Evolutionary conservation across 345 rosid species (phyloP).

Genomic region (Rhodomyrtus tomentosa): DNA sequence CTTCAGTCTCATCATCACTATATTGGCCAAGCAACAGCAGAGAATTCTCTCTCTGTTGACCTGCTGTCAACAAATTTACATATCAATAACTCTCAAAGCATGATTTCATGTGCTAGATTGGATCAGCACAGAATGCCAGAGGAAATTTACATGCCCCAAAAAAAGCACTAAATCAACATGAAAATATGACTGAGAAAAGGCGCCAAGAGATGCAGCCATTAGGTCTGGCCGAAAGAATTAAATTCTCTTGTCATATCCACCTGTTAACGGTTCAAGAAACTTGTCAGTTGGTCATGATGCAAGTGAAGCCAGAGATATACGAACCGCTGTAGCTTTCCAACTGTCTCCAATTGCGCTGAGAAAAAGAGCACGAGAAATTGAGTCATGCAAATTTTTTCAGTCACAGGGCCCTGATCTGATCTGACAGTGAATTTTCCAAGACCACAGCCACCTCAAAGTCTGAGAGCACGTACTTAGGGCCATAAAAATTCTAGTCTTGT

Average conservation of each 20-base stretch:
- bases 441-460: conserved; percentile 67
- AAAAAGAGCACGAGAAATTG: conserved; percentile 46
- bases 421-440: conserved; percentile 51
- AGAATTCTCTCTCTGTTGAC: conserved; percentile 63
- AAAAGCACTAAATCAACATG: not conserved
- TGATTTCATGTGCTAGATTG: not conserved
- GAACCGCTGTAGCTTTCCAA: conserved; percentile 71
- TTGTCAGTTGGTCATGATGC: conserved; percentile 44
- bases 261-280: conserved; percentile 53
- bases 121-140: not conserved
- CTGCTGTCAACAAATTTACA: conserved; percentile 41
- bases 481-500: conserved; percentile 46
- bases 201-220: conserved; percentile 8
- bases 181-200: not conserved
- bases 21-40: conserved; percentile 85
- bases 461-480: conserved; percentile 48
- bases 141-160: not conserved
- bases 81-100: conserved; percentile 24
- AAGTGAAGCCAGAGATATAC: conserved; percentile 82
- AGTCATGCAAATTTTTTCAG: conserved; percentile 56
- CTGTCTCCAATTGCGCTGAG: conserved; percentile 55
- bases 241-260: conserved; percentile 32
- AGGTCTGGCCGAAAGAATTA: conserved; percentile 7
- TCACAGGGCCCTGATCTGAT: conserved; percentile 59
- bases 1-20: conserved; percentile 80